Evolutionary conservation across 345 rosid genomes (phyloP).

Genomic region (Ceriops zippeliana): DNA sequence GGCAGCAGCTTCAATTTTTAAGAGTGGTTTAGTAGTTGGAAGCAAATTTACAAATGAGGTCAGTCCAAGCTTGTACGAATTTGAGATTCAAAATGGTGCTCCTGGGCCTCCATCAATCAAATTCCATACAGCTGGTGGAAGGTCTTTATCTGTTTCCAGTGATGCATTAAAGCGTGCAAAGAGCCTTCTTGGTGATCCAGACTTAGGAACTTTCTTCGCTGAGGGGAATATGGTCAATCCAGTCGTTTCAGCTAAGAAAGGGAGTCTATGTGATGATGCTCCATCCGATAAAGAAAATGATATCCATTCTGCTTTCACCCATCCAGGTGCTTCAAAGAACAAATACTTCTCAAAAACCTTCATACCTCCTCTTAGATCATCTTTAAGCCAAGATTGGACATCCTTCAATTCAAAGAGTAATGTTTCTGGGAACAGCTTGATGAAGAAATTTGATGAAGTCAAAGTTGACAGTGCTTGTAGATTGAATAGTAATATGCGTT

Average conservation of each 20-base stretch:
- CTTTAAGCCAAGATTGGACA: conserved; percentile 36
- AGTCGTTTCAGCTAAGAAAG: conserved; percentile 32
- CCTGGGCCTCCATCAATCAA: conserved; percentile 53
- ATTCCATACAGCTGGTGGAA: conserved; percentile 89
- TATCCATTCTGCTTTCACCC: conserved; percentile 26
- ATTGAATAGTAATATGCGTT: conserved; percentile 22
- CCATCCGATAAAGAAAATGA: conserved; percentile 39
- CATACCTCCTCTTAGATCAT: conserved; percentile 54
- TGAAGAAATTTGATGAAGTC: conserved; percentile 68
- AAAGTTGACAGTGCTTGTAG: conserved; percentile 27
- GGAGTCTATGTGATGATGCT: conserved; percentile 25
- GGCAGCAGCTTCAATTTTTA: conserved; percentile 29
- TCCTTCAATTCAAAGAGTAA: conserved; percentile 30
- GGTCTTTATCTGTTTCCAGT: conserved; percentile 77
- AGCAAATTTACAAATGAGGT: conserved; percentile 21
- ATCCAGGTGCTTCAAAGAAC: conserved; percentile 41
- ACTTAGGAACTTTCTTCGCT: conserved; percentile 50
- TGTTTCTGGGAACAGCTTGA: conserved; percentile 52
- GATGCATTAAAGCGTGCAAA: conserved; percentile 85
- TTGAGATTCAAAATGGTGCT: conserved; percentile 31
- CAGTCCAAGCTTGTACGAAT: conserved; percentile 23
- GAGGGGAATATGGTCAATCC: conserved; percentile 38
- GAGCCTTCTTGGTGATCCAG: conserved; percentile 90
- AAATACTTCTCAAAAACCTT: conserved; percentile 43
- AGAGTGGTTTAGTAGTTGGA: conserved; percentile 28